A percentile compares a stretch with the other conserved stretches of the same genome.
These are phyloP conservation scores for Tricholoma hemisulphureum DNA, from an alignment of 768 basidiomycete genomes.

Conservation along the genomic window DNA sequence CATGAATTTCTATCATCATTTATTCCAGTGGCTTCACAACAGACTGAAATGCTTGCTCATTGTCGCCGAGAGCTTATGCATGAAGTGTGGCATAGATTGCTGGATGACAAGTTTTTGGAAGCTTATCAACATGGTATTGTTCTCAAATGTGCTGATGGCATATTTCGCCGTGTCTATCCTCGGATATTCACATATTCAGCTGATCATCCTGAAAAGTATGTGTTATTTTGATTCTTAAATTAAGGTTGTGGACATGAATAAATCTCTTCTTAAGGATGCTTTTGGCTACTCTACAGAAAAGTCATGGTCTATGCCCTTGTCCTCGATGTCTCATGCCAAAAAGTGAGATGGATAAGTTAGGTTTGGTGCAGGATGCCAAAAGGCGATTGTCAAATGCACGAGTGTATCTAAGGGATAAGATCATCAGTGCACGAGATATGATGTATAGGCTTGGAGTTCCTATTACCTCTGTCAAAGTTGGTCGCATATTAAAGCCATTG, in stretches of 20 bases:
- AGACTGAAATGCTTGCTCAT: slow-evolving; percentile 3
- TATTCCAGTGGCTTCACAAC: background rate
- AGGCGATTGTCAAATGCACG: background rate
- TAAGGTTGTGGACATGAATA: no score
- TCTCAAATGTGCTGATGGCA: slow-evolving; percentile 2
- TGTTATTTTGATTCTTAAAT: no score
- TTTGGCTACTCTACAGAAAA: slow-evolving; percentile 23
- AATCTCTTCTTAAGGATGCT: slow-evolving; percentile 11
- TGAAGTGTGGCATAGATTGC: background rate
- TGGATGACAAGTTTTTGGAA: slow-evolving; percentile 11
- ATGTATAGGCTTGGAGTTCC: slow-evolving; percentile 1
- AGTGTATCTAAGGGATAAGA: no score
- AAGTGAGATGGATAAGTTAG: slow-evolving; percentile 22
- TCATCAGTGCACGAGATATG: background rate
- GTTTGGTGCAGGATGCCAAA: slow-evolving; percentile 10
- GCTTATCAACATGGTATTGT: slow-evolving; percentile 20
- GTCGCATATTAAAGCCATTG: background rate
- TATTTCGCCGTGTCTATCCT: slow-evolving; percentile 14
- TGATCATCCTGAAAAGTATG: slow-evolving; percentile 39
- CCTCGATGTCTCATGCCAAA: slow-evolving; percentile 25
- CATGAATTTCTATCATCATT: slow-evolving; percentile 12
- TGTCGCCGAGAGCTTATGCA: slow-evolving; percentile 3
- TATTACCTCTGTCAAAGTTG: slow-evolving; percentile 5
- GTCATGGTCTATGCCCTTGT: slow-evolving; percentile 28
- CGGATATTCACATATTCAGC: slow-evolving; percentile 32